phyloP scores from a whole-genome alignment of 306 rosid genomes.

The Castanea mollissima region DNA sequence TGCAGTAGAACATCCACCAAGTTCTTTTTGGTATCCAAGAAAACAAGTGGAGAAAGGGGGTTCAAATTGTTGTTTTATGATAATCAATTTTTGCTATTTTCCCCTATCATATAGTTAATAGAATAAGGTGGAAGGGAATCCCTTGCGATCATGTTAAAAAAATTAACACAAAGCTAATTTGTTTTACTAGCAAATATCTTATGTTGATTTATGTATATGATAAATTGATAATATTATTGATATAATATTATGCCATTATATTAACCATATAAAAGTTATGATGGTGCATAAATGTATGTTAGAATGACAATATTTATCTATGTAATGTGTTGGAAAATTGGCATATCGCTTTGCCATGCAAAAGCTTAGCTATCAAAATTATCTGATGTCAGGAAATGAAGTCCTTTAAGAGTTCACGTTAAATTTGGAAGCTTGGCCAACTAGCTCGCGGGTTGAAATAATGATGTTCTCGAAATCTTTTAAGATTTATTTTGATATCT shows the following conservation, averaged over 20 bases:
- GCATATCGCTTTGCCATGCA: no score
- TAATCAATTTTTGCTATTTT: not conserved
- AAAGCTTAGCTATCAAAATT: no score
- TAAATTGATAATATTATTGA: not conserved
- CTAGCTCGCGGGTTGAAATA: no score
- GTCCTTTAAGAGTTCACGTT: no score
- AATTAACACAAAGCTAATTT: no score
- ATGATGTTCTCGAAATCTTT: no score
- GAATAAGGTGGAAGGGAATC: not conserved
- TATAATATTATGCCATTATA: not conserved
- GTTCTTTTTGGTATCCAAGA: not conserved
- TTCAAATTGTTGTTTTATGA: slow-evolving; percentile 1
- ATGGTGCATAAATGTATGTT: not conserved
- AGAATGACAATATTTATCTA: not conserved
- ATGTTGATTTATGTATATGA: no score
- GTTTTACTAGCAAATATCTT: no score
- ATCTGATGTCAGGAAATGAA: no score
- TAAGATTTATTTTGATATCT: no score
- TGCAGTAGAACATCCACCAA: not conserved
- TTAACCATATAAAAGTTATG: not conserved
- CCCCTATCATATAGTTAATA: not conserved
- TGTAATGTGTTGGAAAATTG: not conserved
- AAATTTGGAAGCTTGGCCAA: no score
- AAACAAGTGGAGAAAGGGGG: not conserved
- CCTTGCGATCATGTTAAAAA: not conserved